Conservation (phyloP, 768 basidiomycete genomes). For the Mycena latifolia region DNA sequence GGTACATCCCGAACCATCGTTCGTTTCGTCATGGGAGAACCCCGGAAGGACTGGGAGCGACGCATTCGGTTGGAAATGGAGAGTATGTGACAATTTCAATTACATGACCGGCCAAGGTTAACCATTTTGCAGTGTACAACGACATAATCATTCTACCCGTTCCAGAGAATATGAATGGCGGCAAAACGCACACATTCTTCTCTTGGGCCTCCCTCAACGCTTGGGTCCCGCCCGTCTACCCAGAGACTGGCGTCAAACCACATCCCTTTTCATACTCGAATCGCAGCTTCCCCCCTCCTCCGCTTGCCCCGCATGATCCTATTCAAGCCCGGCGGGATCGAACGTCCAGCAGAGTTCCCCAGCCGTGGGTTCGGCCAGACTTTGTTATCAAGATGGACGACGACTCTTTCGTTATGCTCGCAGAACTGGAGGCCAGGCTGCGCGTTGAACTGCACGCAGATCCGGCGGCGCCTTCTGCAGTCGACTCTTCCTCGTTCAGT, state of each 20-base stretch:
- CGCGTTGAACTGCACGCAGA: constrained; percentile 77
- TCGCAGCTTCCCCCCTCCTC: constrained; percentile 64
- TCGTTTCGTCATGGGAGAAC: constrained; percentile 90
- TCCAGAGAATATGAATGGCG: constrained; percentile 95
- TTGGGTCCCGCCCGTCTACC: constrained; percentile 87
- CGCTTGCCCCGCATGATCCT: constrained; percentile 82
- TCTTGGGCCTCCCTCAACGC: constrained; percentile 93
- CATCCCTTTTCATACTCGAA: constrained; percentile 77
- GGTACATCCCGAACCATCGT: constrained; percentile 89
- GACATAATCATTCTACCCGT: constrained; percentile 89
- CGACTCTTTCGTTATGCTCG: constrained; percentile 95
- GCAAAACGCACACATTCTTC: constrained; percentile 94
- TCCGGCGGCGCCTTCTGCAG: constrained; percentile 41
- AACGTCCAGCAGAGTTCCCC: constrained; percentile 50
- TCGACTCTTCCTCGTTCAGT: constrained; percentile 6
- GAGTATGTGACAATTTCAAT: constrained; percentile 63
- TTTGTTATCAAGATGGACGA: constrained; percentile 96
- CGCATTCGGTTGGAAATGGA: constrained; percentile 91
- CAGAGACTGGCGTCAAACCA: constrained; percentile 56
- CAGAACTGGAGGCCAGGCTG: constrained; percentile 92
- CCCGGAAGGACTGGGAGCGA: constrained; percentile 82
- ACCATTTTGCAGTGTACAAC: constrained; percentile 71
- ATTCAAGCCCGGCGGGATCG: constrained; percentile 65
- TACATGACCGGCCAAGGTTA: constrained; percentile 20
- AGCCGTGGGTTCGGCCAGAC: constrained; percentile 88